Evolutionary conservation across 2,329 filamentous ascomycete genomes (phyloP).

Genomic region (Fusarium sp.): DNA sequence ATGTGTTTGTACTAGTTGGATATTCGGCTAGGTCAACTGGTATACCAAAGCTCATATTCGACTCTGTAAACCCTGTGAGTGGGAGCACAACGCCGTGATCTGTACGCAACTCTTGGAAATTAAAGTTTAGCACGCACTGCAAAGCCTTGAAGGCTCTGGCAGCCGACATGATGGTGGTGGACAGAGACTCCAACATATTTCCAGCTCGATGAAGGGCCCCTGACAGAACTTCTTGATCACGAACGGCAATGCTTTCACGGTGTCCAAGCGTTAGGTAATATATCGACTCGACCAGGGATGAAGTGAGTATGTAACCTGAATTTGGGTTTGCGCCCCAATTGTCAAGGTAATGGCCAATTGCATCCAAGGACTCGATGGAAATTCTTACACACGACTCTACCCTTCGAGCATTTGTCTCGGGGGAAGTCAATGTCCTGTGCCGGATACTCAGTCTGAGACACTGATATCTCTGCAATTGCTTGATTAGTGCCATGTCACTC

Average conservation of each 20-base stretch:
- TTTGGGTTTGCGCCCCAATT: not conserved
- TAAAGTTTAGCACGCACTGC: not conserved
- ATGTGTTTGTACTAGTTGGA: not conserved
- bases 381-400: not conserved
- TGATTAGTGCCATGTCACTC: not conserved
- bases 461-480: not conserved
- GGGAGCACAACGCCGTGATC: not conserved
- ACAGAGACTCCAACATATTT: not conserved
- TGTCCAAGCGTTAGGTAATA: not conserved
- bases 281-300: not conserved
- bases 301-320: not conserved
- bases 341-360: not conserved
- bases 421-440: not conserved
- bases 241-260: not conserved
- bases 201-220: not conserved
- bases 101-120: not conserved
- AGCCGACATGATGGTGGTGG: not conserved
- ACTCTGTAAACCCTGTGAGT: not conserved
- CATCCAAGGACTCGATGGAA: not conserved
- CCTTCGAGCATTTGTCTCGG: not conserved
- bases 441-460: not conserved
- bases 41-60: not conserved
- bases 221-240: not conserved
- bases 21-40: not conserved
- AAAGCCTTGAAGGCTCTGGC: not conserved